These are phyloP conservation scores for Cercospora sp. DNA, from an alignment of 2,329 filamentous ascomycete species.

Conservation along the genomic window DNA sequence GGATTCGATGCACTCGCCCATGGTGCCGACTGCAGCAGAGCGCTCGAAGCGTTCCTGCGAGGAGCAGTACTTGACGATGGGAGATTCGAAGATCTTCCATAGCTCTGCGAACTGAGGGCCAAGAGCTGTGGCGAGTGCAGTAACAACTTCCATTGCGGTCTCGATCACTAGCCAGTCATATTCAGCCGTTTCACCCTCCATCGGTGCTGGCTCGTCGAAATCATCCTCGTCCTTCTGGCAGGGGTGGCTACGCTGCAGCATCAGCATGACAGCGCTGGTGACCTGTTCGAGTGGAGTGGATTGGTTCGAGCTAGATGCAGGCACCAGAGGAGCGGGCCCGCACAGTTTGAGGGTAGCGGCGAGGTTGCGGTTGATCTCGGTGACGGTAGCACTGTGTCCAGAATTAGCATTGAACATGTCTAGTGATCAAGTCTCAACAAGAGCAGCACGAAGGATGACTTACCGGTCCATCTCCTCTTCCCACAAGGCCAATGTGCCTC, in stretches of 20 bases:
- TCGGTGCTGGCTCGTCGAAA: slow-evolving; percentile 72
- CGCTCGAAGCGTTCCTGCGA: slow-evolving; percentile 85
- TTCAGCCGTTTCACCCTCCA: slow-evolving; percentile 75
- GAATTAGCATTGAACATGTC: slow-evolving; percentile 28
- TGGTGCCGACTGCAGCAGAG: slow-evolving; percentile 83
- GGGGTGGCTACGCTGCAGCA: slow-evolving; percentile 86
- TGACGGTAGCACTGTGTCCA: slow-evolving; percentile 71
- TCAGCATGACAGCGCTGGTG: slow-evolving; percentile 70
- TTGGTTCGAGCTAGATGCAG: slow-evolving; percentile 58
- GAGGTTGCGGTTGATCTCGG: slow-evolving; percentile 92
- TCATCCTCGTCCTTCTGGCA: slow-evolving; percentile 89
- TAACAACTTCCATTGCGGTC: slow-evolving; percentile 86
- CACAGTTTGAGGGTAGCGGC: slow-evolving; percentile 87
- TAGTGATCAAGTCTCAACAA: slow-evolving; percentile 69
- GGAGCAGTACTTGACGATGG: slow-evolving; percentile 81
- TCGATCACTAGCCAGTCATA: slow-evolving; percentile 98
- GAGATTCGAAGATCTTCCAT: slow-evolving; percentile 96
- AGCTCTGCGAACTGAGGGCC: slow-evolving; percentile 79
- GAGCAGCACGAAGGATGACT: slow-evolving; percentile 47
- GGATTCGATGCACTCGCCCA: slow-evolving; percentile 85
- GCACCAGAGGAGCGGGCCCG: slow-evolving; percentile 77
- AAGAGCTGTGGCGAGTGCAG: slow-evolving; percentile 78
- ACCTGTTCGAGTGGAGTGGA: slow-evolving; percentile 55
- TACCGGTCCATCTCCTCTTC: slow-evolving; percentile 90
- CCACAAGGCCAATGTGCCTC: slow-evolving; percentile 81